Conservation (phyloP, 345 rosid genomes). For the Eucalyptus victrix region DNA sequence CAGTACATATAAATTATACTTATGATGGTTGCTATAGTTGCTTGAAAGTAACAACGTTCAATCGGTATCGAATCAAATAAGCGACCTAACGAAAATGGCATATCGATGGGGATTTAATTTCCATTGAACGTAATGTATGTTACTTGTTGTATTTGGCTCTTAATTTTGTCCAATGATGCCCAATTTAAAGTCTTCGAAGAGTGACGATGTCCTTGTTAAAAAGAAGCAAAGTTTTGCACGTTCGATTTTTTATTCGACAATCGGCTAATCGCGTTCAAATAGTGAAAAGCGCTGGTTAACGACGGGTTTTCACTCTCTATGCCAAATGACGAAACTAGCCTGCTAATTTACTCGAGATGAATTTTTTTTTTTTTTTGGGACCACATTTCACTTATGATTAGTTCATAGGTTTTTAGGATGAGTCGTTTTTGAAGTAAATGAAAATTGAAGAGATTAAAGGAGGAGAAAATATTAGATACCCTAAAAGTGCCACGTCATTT, state of each 20-base stretch:
- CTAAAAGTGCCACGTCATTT: too few species aligned
- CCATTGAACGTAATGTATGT: fast-evolving
- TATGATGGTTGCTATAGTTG: too few species aligned
- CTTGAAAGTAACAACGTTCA: not conserved
- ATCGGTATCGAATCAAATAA: not conserved
- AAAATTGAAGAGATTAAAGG: not conserved
- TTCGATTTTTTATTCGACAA: fast-evolving
- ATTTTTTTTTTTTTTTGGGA: not conserved
- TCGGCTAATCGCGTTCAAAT: fast-evolving
- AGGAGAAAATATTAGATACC: too few species aligned
- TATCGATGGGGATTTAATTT: not conserved
- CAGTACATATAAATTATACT: not conserved
- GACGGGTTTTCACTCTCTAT: not conserved
- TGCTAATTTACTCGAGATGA: not conserved
- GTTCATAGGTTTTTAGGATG: too few species aligned
- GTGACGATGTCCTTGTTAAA: not conserved
- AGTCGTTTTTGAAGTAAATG: not conserved
- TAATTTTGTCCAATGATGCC: not conserved
- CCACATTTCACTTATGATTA: not conserved
- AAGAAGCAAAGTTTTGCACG: not conserved
- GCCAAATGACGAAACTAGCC: not conserved
- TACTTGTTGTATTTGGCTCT: not conserved
- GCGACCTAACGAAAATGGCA: not conserved
- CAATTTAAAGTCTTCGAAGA: not conserved
- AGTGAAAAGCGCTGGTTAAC: fast-evolving